Base-by-base conservation (phyloP, 768 basidiomycete genomes). In the Pulveroboletus sp. region DNA sequence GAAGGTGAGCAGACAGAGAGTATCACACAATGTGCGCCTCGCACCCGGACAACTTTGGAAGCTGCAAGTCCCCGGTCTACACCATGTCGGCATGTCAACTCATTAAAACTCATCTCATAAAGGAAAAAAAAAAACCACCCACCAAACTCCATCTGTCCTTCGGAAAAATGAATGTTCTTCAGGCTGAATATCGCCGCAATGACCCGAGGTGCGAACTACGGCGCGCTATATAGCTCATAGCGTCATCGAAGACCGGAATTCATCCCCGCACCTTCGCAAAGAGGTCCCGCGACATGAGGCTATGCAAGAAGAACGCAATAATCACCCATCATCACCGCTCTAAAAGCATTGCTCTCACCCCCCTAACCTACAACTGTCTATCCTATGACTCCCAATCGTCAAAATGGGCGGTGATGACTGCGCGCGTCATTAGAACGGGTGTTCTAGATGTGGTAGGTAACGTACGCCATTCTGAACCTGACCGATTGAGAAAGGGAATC, bases 111-210 rank as follows among this genome's bases (percentile, higher is more conserved):
- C 13, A 4, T 14, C 31, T 7, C n/a, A n/a, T 17, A 6, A 24
- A 37, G 6, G 21, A 21, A 21, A 21, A 21, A 21, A 21, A 21
- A 21, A 3, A 21, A 4, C 2, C 15, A 53, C 61, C 38, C 33
- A 60, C 61, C 53, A 51, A 38, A 54, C 31, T 27, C 43, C 48
- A 38, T 60, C 8, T 24, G 41, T 3, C 15, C 40, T 2, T 27
- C 36, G 21, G 46, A 21, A 30, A 60, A 55, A 9, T 15, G 1
- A 13, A 82, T 41, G 18, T 71, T 60, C 45, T 73, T 71, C 49
- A 79, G 63, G 30, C 65, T 65, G 49, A 82, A 73, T 37, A 84
- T 71, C 6, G 64, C 67, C 2, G 70, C 66, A 18, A 83, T 56
- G 21, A 78, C 68, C 27, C 63, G 62, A 26, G 78, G 72, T 4